Base-by-base conservation (phyloP, 257 asterid genomes). In the Ilex asprella region DNA sequence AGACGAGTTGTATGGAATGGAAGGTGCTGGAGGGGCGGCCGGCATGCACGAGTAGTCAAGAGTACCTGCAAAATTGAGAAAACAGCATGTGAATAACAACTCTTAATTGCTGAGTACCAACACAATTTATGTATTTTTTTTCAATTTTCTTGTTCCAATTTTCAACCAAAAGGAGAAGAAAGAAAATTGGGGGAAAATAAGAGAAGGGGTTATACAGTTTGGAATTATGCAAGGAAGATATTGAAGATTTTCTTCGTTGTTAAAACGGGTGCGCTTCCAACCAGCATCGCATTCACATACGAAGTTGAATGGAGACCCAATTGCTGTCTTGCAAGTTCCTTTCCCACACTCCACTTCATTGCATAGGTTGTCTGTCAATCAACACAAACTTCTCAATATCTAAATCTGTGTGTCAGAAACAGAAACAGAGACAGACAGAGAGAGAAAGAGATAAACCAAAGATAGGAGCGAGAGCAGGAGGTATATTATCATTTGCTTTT, bases 41-140 rank as follows among this genome's bases (percentile, higher is more conserved):
- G 92, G 80, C 86, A 88, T 80, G 63, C 96, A 88, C 15, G 95
- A 82, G 69, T 88, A 88, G 70, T 86, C 85, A 29, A 88, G 71
- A 41, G 86, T 63, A 64, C 96, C 96, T 88, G 77, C 64, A 68
- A 9, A 57, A 55, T 8, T 12, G 2, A 61, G 16, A 3, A 58
- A 2, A 32, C 56, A 66, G 7, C 1, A 21, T 21, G 27, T 21
- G 0, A 21, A 21, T 21, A 21, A 21, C 0, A 21, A 21, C 27
- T 21, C 27, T 21, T 0, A 21, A 21, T 21, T 21, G 27, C 1
- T 21, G 27, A 21, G 27, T 21, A 21, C 27, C 27, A 21, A 21
- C 0, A 21, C 27, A 21, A 21, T 21, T 21, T 21, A 21, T 21
- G 27, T 21, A 21, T 21, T 21, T 21, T 21, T 21, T 21, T 21